Evolutionary conservation across 164 flowering plant species (phyloP), one percentile per base, ranked within the genome.

Genomic region (Houttuynia cordata): DNA sequence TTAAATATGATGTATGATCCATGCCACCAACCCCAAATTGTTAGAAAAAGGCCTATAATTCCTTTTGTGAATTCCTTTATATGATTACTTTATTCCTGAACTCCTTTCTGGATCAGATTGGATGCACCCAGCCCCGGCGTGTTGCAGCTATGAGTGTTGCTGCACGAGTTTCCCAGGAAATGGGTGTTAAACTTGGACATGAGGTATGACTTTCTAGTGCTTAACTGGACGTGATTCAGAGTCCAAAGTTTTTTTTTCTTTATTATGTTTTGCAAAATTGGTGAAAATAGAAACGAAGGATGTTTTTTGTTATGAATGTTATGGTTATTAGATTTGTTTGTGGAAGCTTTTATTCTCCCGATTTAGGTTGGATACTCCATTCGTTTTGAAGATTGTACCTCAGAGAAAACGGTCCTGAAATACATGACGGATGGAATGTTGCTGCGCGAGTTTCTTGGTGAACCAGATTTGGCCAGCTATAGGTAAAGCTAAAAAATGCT

Each of bases 141-240:
- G 97, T 93, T 71, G 99, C 96, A 67, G 99, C 99, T 24, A 90
- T 93, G 99, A 93, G 99, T 74, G 96, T 93, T 68, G 84, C 99
- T 77, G 96, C 96, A 59, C 84, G 99, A 58, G 99, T 93, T 70
- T 81, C 99, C 67, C 92, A 93, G 67, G 99, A 93, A 74, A 81
- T 94, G 96, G 99, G 96, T 53, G 96, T 88, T 63, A 94, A 94
- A 73, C 95, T 94, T 74, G 99, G 99, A 49, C 99, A 94, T 62
- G 99, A 94, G 99, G 99, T 83, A 68, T 19, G 40, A 8, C 49
- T 12, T 12, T 17, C 14, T 45, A 17, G 49, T 45, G 49, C 17
- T 45, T 45, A 45, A 45, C 49, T 45, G 17, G 14, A 10, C 9
- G 3, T 45, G 49, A 45, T 12, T 45, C 17, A 45, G 2, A 2